phyloP scores from a whole-genome alignment of 148 eudicot species.

The Heliosperma pusillum region DNA sequence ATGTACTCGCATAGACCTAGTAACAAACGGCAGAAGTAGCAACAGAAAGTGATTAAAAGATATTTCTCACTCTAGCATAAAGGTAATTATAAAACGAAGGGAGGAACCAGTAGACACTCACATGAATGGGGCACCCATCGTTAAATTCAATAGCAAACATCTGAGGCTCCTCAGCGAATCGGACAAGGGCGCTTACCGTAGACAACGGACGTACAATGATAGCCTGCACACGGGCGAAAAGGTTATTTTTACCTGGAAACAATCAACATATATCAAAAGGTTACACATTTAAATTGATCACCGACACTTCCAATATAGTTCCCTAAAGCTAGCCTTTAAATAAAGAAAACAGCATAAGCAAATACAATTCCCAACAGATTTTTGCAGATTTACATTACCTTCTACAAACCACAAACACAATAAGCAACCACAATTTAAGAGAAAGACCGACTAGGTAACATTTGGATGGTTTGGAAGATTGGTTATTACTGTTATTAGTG shows the following conservation, averaged over 20 bases:
- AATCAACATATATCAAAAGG: not conserved
- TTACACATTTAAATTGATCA: not conserved
- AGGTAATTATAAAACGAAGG: not conserved
- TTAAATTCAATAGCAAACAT: constrained; percentile 96
- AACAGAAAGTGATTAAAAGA: constrained; percentile 11
- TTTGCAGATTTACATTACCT: not conserved
- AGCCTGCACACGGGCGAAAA: constrained; percentile 54
- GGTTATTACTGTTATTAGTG: constrained; percentile 4
- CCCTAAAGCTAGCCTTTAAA: not conserved
- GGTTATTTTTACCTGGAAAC: not conserved
- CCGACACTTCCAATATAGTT: not conserved
- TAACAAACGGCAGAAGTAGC: constrained; percentile 19
- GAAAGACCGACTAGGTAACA: not conserved
- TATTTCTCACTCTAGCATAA: constrained; percentile 13
- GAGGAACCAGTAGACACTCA: constrained; percentile 31
- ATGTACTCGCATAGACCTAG: constrained; percentile 96
- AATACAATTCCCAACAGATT: not conserved
- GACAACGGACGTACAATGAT: constrained; percentile 91
- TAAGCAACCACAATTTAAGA: not conserved
- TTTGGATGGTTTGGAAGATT: not conserved
- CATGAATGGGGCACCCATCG: constrained; percentile 96
- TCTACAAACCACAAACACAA: not conserved
- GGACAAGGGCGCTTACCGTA: constrained; percentile 80
- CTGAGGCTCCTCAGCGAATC: constrained; percentile 98
- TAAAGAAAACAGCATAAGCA: not conserved